Evolutionary conservation across 768 basidiomycete genomes (phyloP).

Genomic region (Rickenella mellea): DNA sequence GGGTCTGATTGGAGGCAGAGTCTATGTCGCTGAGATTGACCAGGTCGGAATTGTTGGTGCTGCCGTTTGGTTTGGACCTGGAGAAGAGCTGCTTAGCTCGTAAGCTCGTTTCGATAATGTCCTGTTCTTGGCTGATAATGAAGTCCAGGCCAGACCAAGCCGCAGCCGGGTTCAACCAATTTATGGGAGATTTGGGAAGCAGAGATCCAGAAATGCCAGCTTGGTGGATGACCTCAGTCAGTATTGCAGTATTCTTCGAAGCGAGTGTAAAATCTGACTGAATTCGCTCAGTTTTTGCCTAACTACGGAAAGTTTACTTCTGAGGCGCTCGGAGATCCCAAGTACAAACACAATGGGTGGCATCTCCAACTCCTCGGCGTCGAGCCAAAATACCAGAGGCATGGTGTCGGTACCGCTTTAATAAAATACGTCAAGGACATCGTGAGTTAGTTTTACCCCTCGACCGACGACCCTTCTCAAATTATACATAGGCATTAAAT

Average conservation of each 20-base stretch:
- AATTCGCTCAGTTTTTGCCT: background rate
- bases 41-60: constrained; percentile 9
- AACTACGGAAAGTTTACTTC: background rate
- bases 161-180: background rate
- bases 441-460: background rate
- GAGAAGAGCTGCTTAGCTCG: background rate
- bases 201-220: background rate
- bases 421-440: background rate
- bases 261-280: background rate
- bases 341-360: background rate
- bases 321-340: background rate
- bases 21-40: constrained; percentile 10
- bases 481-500: no score
- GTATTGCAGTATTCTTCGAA: background rate
- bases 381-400: background rate
- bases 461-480: no score
- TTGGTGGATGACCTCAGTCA: background rate
- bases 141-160: background rate
- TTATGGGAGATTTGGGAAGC: background rate
- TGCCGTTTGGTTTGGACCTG: constrained; percentile 11
- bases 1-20: constrained; percentile 8
- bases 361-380: background rate
- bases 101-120: background rate
- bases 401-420: background rate
- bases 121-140: no score